Evolutionary conservation across 2,329 filamentous ascomycete genomes (phyloP).

Genomic region (Curvularia sp.): DNA sequence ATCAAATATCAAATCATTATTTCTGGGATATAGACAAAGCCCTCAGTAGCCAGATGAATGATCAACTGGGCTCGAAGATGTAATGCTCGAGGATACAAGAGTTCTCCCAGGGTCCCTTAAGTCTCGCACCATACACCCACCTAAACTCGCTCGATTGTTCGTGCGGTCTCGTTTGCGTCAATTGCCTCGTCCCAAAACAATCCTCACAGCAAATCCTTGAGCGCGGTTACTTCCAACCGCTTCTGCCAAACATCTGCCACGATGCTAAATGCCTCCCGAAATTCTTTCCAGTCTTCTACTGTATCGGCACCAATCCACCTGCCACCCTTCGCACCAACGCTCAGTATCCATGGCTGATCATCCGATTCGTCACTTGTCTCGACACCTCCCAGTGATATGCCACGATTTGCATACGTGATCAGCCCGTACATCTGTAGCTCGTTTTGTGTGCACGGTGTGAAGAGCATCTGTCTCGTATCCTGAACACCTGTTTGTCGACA

Average conservation of each 20-base stretch:
- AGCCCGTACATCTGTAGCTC: conserved; percentile 15
- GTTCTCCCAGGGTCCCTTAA: background rate
- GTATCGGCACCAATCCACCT: conserved; percentile 14
- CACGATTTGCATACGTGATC: conserved; percentile 6
- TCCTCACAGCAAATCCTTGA: background rate
- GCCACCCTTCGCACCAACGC: conserved; percentile 10
- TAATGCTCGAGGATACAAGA: background rate
- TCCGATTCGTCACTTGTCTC: background rate
- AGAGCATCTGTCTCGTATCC: conserved; percentile 3
- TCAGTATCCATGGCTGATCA: background rate
- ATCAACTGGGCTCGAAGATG: too few species aligned
- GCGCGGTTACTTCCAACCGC: background rate
- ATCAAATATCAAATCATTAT: background rate
- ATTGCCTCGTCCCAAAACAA: background rate
- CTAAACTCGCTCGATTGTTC: background rate
- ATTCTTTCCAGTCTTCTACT: conserved; percentile 11
- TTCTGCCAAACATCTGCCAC: conserved; percentile 8
- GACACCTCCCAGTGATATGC: background rate
- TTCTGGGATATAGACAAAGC: background rate
- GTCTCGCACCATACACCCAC: background rate
- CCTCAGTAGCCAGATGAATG: background rate
- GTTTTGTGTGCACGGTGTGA: conserved; percentile 19
- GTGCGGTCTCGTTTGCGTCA: background rate
- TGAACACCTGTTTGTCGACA: background rate
- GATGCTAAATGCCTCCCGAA: background rate